Evolutionary conservation across 2,329 filamentous ascomycete species (phyloP).

Genomic region (Hymenoscyphus salicellus): DNA sequence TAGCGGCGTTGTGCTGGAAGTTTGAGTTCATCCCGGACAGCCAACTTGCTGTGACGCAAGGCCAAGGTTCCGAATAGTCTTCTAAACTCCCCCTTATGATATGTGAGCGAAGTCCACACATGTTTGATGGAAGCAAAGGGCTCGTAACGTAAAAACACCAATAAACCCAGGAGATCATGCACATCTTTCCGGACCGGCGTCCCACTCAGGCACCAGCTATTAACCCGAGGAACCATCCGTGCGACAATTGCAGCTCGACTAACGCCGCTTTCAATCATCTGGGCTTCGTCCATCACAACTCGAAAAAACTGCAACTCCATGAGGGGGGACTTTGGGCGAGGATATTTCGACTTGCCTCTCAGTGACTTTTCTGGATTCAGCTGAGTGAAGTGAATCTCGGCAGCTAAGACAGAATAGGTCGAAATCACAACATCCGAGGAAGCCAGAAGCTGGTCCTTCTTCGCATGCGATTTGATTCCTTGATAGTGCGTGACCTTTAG

Average conservation of each 20-base stretch:
- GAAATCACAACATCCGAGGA: slow-evolving; percentile 60
- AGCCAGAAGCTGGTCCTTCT: slow-evolving; percentile 42
- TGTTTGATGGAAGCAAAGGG: slow-evolving; percentile 65
- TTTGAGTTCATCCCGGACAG: slow-evolving; percentile 72
- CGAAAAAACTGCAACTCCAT: slow-evolving; percentile 71
- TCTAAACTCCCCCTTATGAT: slow-evolving; percentile 62
- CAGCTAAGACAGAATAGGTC: slow-evolving; percentile 68
- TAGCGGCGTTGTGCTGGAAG: slow-evolving; percentile 82
- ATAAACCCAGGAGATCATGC: slow-evolving; percentile 72
- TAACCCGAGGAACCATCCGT: slow-evolving; percentile 71
- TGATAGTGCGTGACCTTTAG: slow-evolving; percentile 56
- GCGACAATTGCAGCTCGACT: slow-evolving; percentile 80
- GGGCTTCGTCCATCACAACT: slow-evolving; percentile 73
- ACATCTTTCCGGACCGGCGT: slow-evolving; percentile 83
- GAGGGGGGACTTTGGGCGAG: slow-evolving; percentile 69
- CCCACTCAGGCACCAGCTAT: slow-evolving; percentile 89
- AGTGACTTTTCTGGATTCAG: slow-evolving; percentile 66
- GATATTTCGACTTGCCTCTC: slow-evolving; percentile 61
- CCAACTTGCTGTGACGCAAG: slow-evolving; percentile 80
- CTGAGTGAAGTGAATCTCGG: slow-evolving; percentile 74
- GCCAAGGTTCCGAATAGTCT: slow-evolving; percentile 69
- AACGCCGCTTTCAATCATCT: slow-evolving; percentile 90
- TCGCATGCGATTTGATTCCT: slow-evolving; percentile 42
- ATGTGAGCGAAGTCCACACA: slow-evolving; percentile 65
- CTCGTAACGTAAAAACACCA: slow-evolving; percentile 76